These are phyloP conservation scores for Suhomyces yuchorum DNA, from an alignment of 1,139 yeast species.

Conservation along the genomic window DNA sequence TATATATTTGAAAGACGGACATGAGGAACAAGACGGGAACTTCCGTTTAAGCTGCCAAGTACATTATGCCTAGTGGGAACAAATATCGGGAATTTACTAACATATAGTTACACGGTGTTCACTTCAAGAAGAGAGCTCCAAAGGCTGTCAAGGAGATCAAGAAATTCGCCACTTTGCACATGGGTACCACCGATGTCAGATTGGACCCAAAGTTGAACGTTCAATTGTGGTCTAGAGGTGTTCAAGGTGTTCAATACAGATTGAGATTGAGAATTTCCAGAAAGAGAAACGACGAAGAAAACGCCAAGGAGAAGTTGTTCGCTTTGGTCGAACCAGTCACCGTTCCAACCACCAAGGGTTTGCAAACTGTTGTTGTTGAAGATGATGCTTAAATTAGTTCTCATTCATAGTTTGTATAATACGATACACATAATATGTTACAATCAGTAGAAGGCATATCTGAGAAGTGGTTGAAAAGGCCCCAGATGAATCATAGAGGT, in stretches of 20 bases:
- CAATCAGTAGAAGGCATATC: not conserved
- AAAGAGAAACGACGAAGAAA: conserved; percentile 99
- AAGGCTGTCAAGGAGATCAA: conserved; percentile 98
- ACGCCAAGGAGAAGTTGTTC: conserved; percentile 97
- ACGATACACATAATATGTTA: conserved; percentile 15
- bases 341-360: conserved; percentile 95
- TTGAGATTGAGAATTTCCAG: conserved; percentile 98
- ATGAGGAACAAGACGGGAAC: not conserved
- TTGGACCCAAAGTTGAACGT: conserved; percentile 98
- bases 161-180: conserved; percentile 97
- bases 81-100: conserved; percentile 33
- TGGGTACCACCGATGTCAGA: conserved; percentile 99
- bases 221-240: conserved; percentile 99
- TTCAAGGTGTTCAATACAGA: conserved; percentile 98
- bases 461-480: not conserved
- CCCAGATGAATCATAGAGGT: too few species aligned
- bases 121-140: conserved; percentile 99
- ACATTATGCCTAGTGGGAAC: not conserved
- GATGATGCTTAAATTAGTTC: conserved; percentile 60
- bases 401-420: conserved; percentile 16
- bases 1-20: not conserved
- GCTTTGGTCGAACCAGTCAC: conserved; percentile 97
- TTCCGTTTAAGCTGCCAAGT: not conserved
- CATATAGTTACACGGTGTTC: conserved; percentile 89
- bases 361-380: conserved; percentile 95